Conservation (phyloP, 192 early-diverging fungal species). For the Coemansia sp. region DNA sequence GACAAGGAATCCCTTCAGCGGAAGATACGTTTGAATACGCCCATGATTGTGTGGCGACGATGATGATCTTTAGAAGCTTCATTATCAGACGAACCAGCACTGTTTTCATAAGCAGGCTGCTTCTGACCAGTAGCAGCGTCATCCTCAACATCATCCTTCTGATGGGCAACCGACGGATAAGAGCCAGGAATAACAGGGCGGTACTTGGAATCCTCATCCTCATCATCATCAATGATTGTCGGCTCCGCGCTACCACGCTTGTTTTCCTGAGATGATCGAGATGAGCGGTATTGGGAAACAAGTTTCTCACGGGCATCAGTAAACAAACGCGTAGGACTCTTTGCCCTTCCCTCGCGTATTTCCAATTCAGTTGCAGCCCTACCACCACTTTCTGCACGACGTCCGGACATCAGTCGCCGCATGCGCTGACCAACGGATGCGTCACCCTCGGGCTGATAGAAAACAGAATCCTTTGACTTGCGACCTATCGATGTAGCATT, state of each 20-base stretch:
- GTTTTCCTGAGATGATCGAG: conserved; percentile 34
- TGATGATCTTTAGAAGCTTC: conserved; percentile 36
- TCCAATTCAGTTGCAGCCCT: conserved; percentile 14
- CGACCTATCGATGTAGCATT: conserved; percentile 43
- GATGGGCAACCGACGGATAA: conserved; percentile 25
- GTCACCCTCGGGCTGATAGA: conserved; percentile 26
- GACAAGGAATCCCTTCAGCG: conserved; percentile 10
- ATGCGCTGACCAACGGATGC: conserved; percentile 39
- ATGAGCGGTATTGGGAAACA: conserved; percentile 32
- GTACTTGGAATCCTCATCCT: conserved; percentile 20
- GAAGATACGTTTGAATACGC: conserved; percentile 55
- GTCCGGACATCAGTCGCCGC: conserved; percentile 49
- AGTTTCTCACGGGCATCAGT: conserved; percentile 21
- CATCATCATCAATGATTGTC: conserved; percentile 24
- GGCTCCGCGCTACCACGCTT: conserved; percentile 34
- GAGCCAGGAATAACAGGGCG: conserved; percentile 33
- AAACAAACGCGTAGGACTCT: conserved; percentile 23
- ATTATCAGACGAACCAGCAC: conserved; percentile 21
- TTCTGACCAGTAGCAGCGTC: conserved; percentile 13
- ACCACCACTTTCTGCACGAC: conserved; percentile 22
- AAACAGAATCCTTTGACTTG: conserved; percentile 40
- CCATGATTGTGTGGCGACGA: conserved; percentile 50
- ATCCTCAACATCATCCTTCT: conserved; percentile 19
- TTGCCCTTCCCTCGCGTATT: conserved; percentile 8
- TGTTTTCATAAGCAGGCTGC: conserved; percentile 18